Base-by-base conservation (phyloP, 345 rosid species). In the Rhizophora apiculata region DNA sequence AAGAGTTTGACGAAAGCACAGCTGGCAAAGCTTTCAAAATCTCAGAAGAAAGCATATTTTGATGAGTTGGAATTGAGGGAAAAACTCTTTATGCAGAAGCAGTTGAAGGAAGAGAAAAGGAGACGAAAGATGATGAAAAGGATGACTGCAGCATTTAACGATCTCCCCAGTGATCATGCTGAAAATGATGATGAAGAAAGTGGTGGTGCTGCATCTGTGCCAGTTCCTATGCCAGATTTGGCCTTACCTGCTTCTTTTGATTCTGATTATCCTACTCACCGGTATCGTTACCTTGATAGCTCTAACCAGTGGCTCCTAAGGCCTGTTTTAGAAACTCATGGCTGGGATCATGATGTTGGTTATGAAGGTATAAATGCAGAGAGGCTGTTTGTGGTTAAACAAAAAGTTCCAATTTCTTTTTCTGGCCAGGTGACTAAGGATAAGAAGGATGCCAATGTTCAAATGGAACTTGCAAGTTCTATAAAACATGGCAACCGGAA, bases 341-440 rank as follows among this genome's bases (percentile, higher is more conserved):
- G 99, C 68, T 92, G 97, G 99, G 98, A 96, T 79, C 99, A 90
- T 69, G 99, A 96, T 76, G 87, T 96, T 75, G 99, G 99, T 65
- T 96, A 96, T 57, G 98, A 96, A 76, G 98, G 99, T 63, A 87
- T 96, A 46, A 96, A 92, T 74, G 84, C 75, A 1, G 98, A 96
- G 82, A 83, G 91, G 49, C 74, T 89, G 68, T 92, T 92, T 39
- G 96, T 85, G 24, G 85, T 87, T 16, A 96, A 90, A 51, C 89
- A 84, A 2, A 92, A 84, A 75, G 67, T 87, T 31, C 99, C 98
- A 0, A 4, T 92, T 53, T 90, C 98, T 18, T 80, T 96, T 70
- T 89, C 95, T 15, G 89, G 97, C 60, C 99, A 92, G 84, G 84
- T 87, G 58, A 81, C 96, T 1, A 90, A 90, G 78, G 99, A 92